Conservation (phyloP, 192 early-diverging fungal species). For the Coemansia aciculifera region DNA sequence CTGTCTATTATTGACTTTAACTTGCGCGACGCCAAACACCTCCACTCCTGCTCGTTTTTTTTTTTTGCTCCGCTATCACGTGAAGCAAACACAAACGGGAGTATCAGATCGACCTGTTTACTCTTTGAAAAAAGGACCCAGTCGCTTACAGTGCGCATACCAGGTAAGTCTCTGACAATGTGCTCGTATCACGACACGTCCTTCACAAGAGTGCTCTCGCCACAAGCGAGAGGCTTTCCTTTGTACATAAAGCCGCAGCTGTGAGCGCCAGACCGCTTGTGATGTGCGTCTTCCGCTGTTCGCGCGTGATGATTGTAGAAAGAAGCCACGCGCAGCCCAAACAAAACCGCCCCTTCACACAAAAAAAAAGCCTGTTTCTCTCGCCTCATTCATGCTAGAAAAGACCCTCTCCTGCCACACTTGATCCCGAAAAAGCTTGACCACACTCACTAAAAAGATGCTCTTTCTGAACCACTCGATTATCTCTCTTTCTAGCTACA, state of each 20-base stretch:
- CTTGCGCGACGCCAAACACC: not conserved
- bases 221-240: not conserved
- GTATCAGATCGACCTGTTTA: not conserved
- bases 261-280: not conserved
- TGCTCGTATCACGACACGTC: not conserved
- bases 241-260: conserved; percentile 7
- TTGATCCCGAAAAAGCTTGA: not conserved
- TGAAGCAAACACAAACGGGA: not conserved
- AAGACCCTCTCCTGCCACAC: conserved; percentile 3
- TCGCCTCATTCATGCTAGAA: not conserved
- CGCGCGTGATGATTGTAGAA: conserved; percentile 7
- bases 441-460: not conserved
- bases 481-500: conserved; percentile 8
- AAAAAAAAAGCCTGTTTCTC: conserved; percentile 4
- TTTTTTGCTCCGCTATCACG: not conserved
- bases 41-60: not conserved
- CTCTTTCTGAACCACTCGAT: not conserved
- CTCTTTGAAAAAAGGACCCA: not conserved
- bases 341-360: not conserved
- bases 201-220: not conserved
- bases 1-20: not conserved
- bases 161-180: not conserved
- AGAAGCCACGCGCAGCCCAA: not conserved
- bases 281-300: not conserved
- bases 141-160: not conserved